These are phyloP conservation scores for Platismatia glauca DNA, from an alignment of 495 filamentous ascomycete species.

Conservation along the genomic window DNA sequence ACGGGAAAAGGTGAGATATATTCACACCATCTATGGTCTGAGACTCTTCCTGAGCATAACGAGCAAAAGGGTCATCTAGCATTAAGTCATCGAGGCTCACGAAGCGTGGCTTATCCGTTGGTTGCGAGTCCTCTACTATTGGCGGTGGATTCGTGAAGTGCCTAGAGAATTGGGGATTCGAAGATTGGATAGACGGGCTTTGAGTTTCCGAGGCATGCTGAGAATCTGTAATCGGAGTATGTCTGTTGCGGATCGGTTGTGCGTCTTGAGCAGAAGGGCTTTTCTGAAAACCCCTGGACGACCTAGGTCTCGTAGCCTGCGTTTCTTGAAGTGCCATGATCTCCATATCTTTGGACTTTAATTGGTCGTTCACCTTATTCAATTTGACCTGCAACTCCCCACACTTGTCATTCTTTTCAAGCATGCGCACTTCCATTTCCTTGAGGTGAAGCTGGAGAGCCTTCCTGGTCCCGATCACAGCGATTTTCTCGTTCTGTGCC, in stretches of 20 bases:
- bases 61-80: neutral
- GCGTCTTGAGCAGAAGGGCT: neutral
- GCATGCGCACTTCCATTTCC: neutral
- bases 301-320: neutral
- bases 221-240: neutral
- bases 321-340: neutral
- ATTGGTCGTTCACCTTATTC: neutral
- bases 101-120: neutral
- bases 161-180: neutral
- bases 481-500: neutral
- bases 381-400: neutral
- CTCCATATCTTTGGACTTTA: neutral
- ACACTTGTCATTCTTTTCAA: neutral
- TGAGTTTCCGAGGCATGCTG: neutral
- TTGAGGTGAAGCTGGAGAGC: slow-evolving; percentile 1
- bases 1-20: slow-evolving; percentile 1
- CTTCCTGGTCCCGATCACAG: neutral
- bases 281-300: neutral
- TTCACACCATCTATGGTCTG: neutral
- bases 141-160: neutral
- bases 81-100: neutral
- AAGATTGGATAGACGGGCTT: neutral
- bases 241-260: neutral
- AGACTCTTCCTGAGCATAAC: slow-evolving; percentile 1
- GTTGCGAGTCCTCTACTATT: neutral